Evolutionary conservation across 768 basidiomycete species (phyloP), one percentile per base, ranked within the genome.

Genomic region (Leccinellum albellum): DNA sequence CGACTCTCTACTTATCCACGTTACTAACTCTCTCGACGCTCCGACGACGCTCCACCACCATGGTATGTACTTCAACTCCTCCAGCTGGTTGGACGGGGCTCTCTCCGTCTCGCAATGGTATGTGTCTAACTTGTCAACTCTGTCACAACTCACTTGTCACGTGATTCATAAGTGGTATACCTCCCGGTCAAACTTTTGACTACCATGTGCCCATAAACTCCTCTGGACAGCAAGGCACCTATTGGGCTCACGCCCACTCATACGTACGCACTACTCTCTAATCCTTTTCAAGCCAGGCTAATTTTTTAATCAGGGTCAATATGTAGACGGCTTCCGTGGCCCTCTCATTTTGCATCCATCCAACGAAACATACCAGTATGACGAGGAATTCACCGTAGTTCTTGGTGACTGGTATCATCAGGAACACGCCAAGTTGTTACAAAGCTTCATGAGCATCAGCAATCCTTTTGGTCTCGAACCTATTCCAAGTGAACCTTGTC

Each of bases 331-430:
- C 21, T 80, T 98, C 2, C 87, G 94, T n/a, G 80, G 93, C 0
- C 92, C 95, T 1, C 70, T 97, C 46, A 67, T 95, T 50, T 81
- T 98, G 50, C 89, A 89, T 65, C 85, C 87, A 4, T 72, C 77
- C 1, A 76, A 75, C 53, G 88, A 89, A 72, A 78, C 75, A 20
- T 82, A 92, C 70, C 72, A 60, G 10, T 98, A 97, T 71, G 94
- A 98, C 70, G 91, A 88, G 26, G 96, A 98, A 63, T 94, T 84
- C 74, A 95, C 90, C 20, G 76, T 98, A 61, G 68, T 94, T 57
- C 76, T 98, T 1, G 82, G 85, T 6, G 95, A 98, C 70, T 98
- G 96, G 95, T 98, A 98, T 67, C 93, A 97, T 67, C 69, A 85
- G 6, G 78, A 91, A 68, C 89, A 93, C 58, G 48, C 73, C 1